phyloP scores from a whole-genome alignment of 1,139 yeast genomes.

The Candida sp. region DNA sequence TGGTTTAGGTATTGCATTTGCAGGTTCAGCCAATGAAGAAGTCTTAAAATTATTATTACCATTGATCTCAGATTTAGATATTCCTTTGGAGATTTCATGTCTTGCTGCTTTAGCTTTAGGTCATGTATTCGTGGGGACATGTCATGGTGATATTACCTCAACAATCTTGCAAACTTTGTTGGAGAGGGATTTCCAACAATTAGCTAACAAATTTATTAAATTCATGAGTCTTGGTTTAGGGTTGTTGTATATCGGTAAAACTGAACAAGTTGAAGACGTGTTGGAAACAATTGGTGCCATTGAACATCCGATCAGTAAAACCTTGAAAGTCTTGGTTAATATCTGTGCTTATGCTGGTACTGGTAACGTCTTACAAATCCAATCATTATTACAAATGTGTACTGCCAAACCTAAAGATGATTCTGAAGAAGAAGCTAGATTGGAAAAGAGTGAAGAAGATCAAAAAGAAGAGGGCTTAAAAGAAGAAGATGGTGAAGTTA shows the following conservation, averaged over 20 bases:
- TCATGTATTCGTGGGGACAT: slow-evolving; percentile 93
- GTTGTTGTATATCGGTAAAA: slow-evolving; percentile 87
- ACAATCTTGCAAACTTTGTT: slow-evolving; percentile 85
- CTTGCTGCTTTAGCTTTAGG: slow-evolving; percentile 92
- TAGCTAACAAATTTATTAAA: slow-evolving; percentile 83
- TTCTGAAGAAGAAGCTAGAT: slow-evolving; percentile 30
- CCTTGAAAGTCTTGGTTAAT: slow-evolving; percentile 85
- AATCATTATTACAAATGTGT: slow-evolving; percentile 84
- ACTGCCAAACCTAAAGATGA: slow-evolving; percentile 53
- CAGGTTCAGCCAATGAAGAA: slow-evolving; percentile 90
- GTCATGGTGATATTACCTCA: slow-evolving; percentile 91
- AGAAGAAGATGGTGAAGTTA: slow-evolving; percentile 6
- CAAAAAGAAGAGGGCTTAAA: slow-evolving; percentile 13
- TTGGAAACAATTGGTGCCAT: slow-evolving; percentile 93
- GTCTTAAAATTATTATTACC: slow-evolving; percentile 77
- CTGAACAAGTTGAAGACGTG: slow-evolving; percentile 94
- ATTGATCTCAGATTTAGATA: slow-evolving; percentile 76
- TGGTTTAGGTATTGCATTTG: slow-evolving; percentile 93
- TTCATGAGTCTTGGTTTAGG: slow-evolving; percentile 94
- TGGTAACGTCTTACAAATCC: slow-evolving; percentile 95
- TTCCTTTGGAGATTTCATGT: slow-evolving; percentile 75
- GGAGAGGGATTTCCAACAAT: slow-evolving; percentile 77
- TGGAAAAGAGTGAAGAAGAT: slow-evolving; percentile 38
- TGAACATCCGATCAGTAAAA: slow-evolving; percentile 90
- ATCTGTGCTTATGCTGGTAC: slow-evolving; percentile 98